phyloP scores from a whole-genome alignment of 495 filamentous ascomycete species.

The Friedmanniomyces endolithicus region DNA sequence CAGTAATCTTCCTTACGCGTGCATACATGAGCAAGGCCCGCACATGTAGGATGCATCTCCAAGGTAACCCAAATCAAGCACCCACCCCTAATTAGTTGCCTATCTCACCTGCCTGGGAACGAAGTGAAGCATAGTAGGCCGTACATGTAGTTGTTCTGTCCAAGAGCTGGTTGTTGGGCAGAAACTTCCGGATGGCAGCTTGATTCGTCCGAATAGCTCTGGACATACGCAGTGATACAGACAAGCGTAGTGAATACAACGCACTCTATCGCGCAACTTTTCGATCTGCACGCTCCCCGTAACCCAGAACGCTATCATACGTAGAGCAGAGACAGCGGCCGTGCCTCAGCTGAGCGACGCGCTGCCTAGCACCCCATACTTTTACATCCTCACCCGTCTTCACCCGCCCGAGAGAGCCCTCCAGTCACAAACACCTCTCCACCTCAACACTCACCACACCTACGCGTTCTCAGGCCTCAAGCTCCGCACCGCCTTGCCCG shows the following conservation, averaged over 20 bases:
- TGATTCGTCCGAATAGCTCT: too few species aligned
- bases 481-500: constrained; percentile 84
- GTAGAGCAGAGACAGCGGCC: too few species aligned
- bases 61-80: not conserved
- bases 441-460: constrained; percentile 13
- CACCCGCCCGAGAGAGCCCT: too few species aligned
- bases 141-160: too few species aligned
- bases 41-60: not conserved
- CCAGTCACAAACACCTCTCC: not conserved
- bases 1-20: not conserved
- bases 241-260: not conserved
- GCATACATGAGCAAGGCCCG: not conserved
- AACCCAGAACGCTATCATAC: too few species aligned
- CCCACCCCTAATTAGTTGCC: not conserved
- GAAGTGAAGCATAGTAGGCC: too few species aligned
- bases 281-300: too few species aligned
- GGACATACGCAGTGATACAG: too few species aligned
- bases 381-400: too few species aligned
- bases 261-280: too few species aligned
- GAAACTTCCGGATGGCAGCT: too few species aligned
- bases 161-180: too few species aligned
- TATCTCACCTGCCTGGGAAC: not conserved
- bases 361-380: not conserved
- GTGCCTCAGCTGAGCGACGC: not conserved
- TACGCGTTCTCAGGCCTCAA: constrained; percentile 23